These are phyloP conservation scores for Candida xyloterini DNA, from an alignment of 805 yeast species.

Conservation along the genomic window DNA sequence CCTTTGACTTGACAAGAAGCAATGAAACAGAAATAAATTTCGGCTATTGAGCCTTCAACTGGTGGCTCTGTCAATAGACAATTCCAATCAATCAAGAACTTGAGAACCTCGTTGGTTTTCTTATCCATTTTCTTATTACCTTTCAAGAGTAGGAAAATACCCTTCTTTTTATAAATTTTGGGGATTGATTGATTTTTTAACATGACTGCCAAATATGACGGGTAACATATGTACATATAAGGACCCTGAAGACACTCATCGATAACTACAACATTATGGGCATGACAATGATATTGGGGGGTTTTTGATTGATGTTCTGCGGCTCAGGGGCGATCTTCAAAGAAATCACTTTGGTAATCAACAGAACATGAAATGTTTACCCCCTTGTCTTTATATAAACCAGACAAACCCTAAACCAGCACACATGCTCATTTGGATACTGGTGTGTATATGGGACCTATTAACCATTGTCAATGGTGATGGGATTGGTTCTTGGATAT, in stretches of 20 bases:
- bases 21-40: constrained; percentile 32
- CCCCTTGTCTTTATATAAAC: neutral
- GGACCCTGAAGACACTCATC: too few species aligned
- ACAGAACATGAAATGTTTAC: constrained; percentile 7
- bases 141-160: neutral
- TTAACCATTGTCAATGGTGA: neutral
- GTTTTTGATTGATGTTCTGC: neutral
- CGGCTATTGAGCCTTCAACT: constrained; percentile 30
- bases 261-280: neutral
- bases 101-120: constrained; percentile 29
- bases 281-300: neutral
- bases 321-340: neutral
- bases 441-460: neutral
- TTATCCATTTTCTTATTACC: constrained; percentile 24
- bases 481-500: neutral
- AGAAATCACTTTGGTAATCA: neutral
- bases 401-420: too few species aligned
- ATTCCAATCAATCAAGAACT: constrained; percentile 33
- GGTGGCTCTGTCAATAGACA: constrained; percentile 30
- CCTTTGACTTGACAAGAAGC: constrained; percentile 30
- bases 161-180: constrained; percentile 11
- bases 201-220: constrained; percentile 16
- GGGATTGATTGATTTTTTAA: constrained; percentile 20
- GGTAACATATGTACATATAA: constrained; percentile 1
- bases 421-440: neutral